Conservation (phyloP, 139 green algal genomes). For the Micromonas pusilla region DNA sequence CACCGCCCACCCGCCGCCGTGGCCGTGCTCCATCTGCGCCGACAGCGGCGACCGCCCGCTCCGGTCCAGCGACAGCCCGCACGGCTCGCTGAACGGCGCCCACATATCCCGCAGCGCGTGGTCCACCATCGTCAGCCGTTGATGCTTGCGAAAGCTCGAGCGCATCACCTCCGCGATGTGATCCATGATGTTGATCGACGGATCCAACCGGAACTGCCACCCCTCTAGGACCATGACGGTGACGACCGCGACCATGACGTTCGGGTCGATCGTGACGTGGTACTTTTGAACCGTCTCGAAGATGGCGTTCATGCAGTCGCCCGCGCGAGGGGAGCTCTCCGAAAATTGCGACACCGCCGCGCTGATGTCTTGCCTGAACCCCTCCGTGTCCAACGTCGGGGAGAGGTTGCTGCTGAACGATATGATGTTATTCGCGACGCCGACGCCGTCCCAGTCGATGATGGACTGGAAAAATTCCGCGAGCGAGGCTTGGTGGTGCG, state of each 20-base stretch:
- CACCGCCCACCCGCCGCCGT: too few relatives aligned
- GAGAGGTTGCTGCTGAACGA: not conserved
- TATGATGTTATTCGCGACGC: constrained; percentile 13
- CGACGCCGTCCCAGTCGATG: not conserved
- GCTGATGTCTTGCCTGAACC: constrained; percentile 3
- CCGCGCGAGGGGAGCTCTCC: not conserved
- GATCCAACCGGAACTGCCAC: constrained; percentile 20
- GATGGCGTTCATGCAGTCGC: constrained; percentile 15
- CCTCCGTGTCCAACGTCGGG: not conserved
- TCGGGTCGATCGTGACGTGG: constrained; percentile 1
- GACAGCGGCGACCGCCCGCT: not conserved
- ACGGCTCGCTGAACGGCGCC: constrained; percentile 1
- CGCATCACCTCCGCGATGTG: not conserved
- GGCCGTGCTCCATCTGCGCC: not conserved
- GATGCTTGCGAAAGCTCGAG: not conserved
- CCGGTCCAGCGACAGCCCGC: not conserved
- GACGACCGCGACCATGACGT: constrained; percentile 20
- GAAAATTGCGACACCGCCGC: not conserved
- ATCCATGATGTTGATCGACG: constrained; percentile 13
- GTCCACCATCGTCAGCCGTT: not conserved
- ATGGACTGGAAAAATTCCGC: constrained; percentile 18
- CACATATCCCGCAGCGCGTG: constrained; percentile 11
- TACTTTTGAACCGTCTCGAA: constrained; percentile 18
- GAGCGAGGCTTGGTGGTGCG: not conserved
- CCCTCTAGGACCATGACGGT: constrained; percentile 23